Evolutionary conservation across 441 rosid genomes (phyloP).

Genomic region (Theobroma grandiflorum): DNA sequence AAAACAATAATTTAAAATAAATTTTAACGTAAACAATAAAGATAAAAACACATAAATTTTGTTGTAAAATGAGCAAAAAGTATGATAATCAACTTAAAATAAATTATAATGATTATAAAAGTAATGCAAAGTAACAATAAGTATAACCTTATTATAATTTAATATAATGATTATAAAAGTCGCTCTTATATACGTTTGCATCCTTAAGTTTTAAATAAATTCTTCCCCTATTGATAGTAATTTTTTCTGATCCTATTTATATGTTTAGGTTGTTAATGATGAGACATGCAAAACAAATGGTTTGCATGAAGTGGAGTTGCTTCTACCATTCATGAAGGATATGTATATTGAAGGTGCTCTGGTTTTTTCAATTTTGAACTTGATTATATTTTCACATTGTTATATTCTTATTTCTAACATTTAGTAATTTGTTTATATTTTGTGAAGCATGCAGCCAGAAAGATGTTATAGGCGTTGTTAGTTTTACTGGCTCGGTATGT

Average conservation of each 20-base stretch:
- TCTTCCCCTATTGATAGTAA: background rate
- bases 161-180: too few relatives aligned
- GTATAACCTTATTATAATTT: too few relatives aligned
- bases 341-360: constrained; percentile 56
- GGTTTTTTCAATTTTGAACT: constrained; percentile 23
- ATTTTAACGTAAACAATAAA: too few relatives aligned
- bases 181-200: constrained; percentile 11
- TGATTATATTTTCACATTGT: constrained; percentile 23
- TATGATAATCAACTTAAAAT: too few relatives aligned
- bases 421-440: constrained; percentile 36
- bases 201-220: background rate
- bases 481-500: constrained; percentile 69
- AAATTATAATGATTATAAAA: too few relatives aligned
- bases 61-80: too few relatives aligned
- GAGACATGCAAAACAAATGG: constrained; percentile 63
- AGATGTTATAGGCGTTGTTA: constrained; percentile 63
- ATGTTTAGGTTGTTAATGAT: constrained; percentile 62
- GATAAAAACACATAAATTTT: too few relatives aligned
- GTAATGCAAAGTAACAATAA: too few relatives aligned
- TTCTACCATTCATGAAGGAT: constrained; percentile 76
- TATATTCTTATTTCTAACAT: constrained; percentile 34
- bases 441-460: constrained; percentile 70
- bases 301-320: constrained; percentile 80
- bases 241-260: constrained; percentile 9
- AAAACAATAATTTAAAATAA: too few relatives aligned